Evolutionary conservation across 78 protist genomes (phyloP).

Genomic region (Polysphondylium violaceum): DNA sequence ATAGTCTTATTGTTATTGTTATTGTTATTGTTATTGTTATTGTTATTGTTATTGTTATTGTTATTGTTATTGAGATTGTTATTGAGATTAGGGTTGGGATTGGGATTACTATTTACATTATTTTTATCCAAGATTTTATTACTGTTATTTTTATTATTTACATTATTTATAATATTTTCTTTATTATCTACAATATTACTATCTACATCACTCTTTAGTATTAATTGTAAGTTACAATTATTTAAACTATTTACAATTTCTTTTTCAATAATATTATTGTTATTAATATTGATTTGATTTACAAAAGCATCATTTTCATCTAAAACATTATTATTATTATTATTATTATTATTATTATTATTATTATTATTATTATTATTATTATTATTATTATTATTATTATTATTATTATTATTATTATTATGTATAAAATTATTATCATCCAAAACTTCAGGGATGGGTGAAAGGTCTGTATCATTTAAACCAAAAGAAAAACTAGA

Average conservation of each 20-base stretch:
- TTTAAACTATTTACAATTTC: background rate
- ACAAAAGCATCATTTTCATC: background rate
- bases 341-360: background rate
- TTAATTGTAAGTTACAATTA: too few relatives aligned
- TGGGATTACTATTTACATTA: background rate
- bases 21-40: background rate
- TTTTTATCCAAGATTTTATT: background rate
- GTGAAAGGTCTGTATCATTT: too few relatives aligned
- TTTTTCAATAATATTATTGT: background rate
- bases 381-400: background rate
- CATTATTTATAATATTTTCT: background rate
- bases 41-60: slow-evolving; percentile 1
- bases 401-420: slow-evolving; percentile 10
- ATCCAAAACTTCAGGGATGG: too few relatives aligned
- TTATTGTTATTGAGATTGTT: background rate
- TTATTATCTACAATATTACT: background rate
- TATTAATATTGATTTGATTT: background rate
- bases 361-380: background rate
- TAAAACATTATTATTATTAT: background rate
- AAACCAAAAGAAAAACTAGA: too few relatives aligned
- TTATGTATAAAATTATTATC: background rate
- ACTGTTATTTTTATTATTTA: background rate
- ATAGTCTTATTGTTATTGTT: background rate
- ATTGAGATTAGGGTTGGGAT: background rate
- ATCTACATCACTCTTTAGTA: background rate